Percentiles rank a stretch among this genome's conserved stretches.
Conservation (phyloP, 2,329 filamentous ascomycete species). For the Cladosporium sp. region DNA sequence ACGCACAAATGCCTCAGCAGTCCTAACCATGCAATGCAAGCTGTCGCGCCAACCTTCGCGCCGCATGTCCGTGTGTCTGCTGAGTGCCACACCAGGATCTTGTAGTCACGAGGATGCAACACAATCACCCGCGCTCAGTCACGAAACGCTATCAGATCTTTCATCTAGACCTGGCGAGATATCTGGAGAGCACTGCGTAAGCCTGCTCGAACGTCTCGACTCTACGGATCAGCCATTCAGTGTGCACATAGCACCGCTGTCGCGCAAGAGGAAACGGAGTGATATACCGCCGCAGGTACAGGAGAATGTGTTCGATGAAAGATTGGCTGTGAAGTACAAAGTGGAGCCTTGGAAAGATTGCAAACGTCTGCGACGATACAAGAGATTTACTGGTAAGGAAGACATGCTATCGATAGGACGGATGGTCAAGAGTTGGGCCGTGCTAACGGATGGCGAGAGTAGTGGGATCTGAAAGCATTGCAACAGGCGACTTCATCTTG, state of each 20-base stretch:
- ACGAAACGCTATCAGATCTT: too few relatives aligned
- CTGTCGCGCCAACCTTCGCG: too few relatives aligned
- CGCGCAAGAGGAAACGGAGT: constrained; percentile 2
- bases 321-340: constrained; percentile 37
- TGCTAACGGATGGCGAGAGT: background rate
- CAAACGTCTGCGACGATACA: constrained; percentile 37
- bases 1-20: too few relatives aligned
- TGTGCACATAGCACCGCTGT: background rate
- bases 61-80: too few relatives aligned
- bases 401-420: background rate
- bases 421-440: background rate
- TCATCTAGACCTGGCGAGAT: too few relatives aligned
- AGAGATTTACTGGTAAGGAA: constrained; percentile 46
- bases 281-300: background rate
- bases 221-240: constrained; percentile 4
- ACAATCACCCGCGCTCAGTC: background rate
- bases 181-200: too few relatives aligned
- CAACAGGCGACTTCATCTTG: constrained; percentile 47
- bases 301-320: constrained; percentile 16
- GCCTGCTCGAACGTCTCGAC: background rate
- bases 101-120: background rate
- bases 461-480: constrained; percentile 36
- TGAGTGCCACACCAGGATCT: background rate
- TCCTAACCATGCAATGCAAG: too few relatives aligned
- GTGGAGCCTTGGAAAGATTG: constrained; percentile 42